Base-by-base conservation (phyloP, 139 green algal species). In the Micractinium conductrix region DNA sequence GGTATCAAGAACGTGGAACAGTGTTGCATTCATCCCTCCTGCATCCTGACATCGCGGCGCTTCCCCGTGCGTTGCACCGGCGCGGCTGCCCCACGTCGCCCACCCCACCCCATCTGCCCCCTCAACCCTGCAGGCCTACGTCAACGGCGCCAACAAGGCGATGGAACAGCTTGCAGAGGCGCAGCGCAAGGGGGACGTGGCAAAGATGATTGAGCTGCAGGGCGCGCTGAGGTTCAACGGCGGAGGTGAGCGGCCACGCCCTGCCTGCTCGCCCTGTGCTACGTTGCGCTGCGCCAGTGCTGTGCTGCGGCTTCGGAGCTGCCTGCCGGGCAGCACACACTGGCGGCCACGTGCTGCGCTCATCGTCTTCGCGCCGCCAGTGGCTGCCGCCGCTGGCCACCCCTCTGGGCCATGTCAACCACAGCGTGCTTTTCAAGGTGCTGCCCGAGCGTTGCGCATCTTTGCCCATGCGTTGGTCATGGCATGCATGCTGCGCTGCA, bases 221-320 rank as follows among this genome's bases (percentile, higher is more conserved):
- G 53, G 80, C 7, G 95, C 94, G 19, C 91, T 99, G 74, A 97
- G 98, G 79, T 99, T 99, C 91, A 99, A 99, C 82, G 97, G 96
- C 21, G 97, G 97, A 85, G 95, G 93, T 97, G 62, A 33, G 86
- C 19, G 5, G 53, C 53, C 48, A 14, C 5, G 19, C 53, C 8
- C 2, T 62, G 53, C 53, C 8, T 62, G 53, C 10, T 22, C 19
- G 2, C 24, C 8, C 53, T 2, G 19, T 62, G 53, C 53, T 21
- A 62, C n/a, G 53, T 62, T 19, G 2, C 53, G 10, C 53, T 22
- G 53, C 53, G 10, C n/a, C n/a, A n/a, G n/a, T n/a, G 53, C 53
- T 62, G 53, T 28, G 53, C 24, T 62, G 53, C 24, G 53, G 48
- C 7, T 35, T 8, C 26, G 24, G 21, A 35, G 26, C 2, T 68